Evolutionary conservation across 139 green algal species (phyloP), one percentile per base, ranked within the genome.

Genomic region (Nannochloris sp.): DNA sequence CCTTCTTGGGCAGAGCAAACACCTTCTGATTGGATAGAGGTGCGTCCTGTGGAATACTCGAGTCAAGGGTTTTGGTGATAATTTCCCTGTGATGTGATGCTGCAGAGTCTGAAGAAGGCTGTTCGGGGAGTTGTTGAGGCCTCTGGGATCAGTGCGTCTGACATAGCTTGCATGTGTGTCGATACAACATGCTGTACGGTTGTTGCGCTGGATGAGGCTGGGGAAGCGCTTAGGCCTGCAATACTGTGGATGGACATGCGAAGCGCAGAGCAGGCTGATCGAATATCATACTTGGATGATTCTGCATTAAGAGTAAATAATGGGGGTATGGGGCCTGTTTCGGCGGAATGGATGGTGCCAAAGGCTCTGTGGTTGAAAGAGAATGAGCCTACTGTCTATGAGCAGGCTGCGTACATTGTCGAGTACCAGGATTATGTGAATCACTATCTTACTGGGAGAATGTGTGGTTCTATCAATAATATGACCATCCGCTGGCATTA

Each of bases 161-260:
- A 68, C 26, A 72, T 91, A 6, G 68, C 63, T 13, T 81, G 66
- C 14, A 56, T 94, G 2, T 78, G 79, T 30, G 12, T 86, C 8
- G 86, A 94, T 78, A 92, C 86, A 50, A 94, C 86, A 1, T 90
- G 83, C 80, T 94, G 86, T 74, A 85, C 85, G 1, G 85, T 92
- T 20, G 84, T 92, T 37, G 80, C 80, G 3, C 56, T 93, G 40
- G 80, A 80, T 20, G 65, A 46, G 16, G 70, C 60, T 74, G 59
- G 72, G 17, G 11, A 61, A 4, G 69, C 85, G 1, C 72, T 92
- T 44, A 78, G 82, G 3, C 82, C 84, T 9, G 82, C 79, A 2
- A 67, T 92, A 29, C 69, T 92, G 56, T 93, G 86, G 86, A 87
- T 87, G 80, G 85, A 93, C 75, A 86, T 90, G 84, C 72, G 85